Conservation (phyloP, 495 filamentous ascomycete species). For the Penicillium turbatum region DNA sequence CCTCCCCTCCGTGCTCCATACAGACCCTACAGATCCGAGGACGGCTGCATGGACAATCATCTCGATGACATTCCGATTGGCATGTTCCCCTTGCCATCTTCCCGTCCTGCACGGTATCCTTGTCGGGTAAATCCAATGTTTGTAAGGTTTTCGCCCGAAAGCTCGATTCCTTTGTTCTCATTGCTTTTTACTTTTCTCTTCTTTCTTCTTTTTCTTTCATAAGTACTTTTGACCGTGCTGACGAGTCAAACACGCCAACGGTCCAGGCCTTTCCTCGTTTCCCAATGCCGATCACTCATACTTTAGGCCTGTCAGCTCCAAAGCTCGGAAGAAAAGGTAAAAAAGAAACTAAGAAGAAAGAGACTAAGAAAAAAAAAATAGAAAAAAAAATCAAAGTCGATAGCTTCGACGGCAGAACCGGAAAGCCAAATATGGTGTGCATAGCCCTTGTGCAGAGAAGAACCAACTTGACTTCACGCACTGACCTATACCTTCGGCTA, state of each 20-base stretch:
- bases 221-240: constrained; percentile 2
- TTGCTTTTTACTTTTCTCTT: neutral
- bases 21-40: neutral
- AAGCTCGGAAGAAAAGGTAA: no score
- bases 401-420: constrained; percentile 16
- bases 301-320: constrained; percentile 10
- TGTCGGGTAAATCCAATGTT: constrained; percentile 2
- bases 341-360: no score
- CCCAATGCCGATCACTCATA: neutral
- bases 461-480: constrained; percentile 19
- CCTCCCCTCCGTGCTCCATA: neutral
- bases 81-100: constrained; percentile 10
- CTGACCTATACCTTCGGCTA: constrained; percentile 24
- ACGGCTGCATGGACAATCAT: constrained; percentile 7
- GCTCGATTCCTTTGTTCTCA: constrained; percentile 6
- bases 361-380: neutral
- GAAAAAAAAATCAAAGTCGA: constrained; percentile 8
- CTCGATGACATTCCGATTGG: constrained; percentile 10
- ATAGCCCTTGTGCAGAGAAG: constrained; percentile 17
- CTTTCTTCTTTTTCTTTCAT: neutral
- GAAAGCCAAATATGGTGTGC: constrained; percentile 29
- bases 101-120: constrained; percentile 20
- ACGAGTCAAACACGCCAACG: constrained; percentile 10
- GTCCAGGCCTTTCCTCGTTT: constrained; percentile 3
- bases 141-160: neutral